Evolutionary conservation across 2,329 filamentous ascomycete genomes (phyloP), one percentile per base, ranked within the genome.

Genomic region (Verticillium albo-atrum): DNA sequence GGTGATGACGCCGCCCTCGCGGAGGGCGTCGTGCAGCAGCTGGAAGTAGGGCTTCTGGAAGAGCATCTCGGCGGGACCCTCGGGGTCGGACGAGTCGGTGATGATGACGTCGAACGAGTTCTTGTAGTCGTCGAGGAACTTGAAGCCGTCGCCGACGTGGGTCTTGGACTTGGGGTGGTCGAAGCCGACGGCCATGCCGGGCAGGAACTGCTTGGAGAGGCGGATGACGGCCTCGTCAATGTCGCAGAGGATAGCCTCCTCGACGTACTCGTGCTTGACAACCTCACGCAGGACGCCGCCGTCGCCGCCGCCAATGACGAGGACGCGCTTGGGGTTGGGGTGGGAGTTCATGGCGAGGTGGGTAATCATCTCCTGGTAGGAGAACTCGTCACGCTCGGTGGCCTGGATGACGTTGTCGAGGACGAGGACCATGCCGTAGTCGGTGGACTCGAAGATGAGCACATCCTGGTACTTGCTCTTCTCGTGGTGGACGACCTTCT

Each of bases 311-410:
- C 95, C 95, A 72, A 99, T 98, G 76, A 99, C 95, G 60, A 99
- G 88, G 58, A 99, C 95, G 80, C 93, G 96, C 87, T 98, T 95
- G 73, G 95, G 95, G 83, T 96, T 88, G 68, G 95, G 95, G 86
- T 99, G 95, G 58, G 94, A 92, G 86, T 96, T 95, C 89, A 99
- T 92, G 79, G 92, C 95, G 68, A 99, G 85, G 80, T 99, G 92
- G 69, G 94, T 93, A 79, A 99, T 99, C 95, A 99, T 99, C 86
- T 99, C 95, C 84, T 99, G 95, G 87, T 97, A 97, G 70, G 93
- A 92, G 84, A 98, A 99, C 83, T 99, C 95, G 74, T 99, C 92
- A 67, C 94, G 89, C 87, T 99, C 95, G 68, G 95, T 98, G 86
- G 89, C 92, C 81, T 99, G 95, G 77, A 99, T 97, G 75, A 97